A percentile compares a stretch with the other conserved stretches of the same genome.
Evolutionary conservation across 2,329 filamentous ascomycete genomes (phyloP).

Genomic region (Mycogone perniciosa): DNA sequence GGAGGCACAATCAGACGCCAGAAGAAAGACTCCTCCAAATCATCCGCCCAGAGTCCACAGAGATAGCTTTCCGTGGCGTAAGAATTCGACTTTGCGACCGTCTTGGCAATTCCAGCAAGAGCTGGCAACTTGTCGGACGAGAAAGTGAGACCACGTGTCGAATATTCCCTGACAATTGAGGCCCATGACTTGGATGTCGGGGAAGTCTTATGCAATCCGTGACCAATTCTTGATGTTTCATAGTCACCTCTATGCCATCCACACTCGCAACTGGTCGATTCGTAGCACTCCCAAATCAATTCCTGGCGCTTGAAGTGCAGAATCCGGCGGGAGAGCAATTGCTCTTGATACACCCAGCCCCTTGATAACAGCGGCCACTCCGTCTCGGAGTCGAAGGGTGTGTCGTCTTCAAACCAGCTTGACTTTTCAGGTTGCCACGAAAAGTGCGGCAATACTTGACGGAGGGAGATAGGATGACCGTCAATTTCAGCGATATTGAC

Average conservation of each 20-base stretch:
- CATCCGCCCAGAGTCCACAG: constrained; percentile 11
- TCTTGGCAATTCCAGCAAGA: constrained; percentile 12
- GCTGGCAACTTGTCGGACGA: constrained; percentile 11
- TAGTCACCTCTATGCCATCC: not conserved
- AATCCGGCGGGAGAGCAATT: constrained; percentile 15
- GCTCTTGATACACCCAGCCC: constrained; percentile 20
- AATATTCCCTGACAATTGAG: constrained; percentile 8
- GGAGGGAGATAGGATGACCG: constrained; percentile 9
- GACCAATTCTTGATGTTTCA: not conserved
- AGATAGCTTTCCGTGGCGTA: constrained; percentile 4
- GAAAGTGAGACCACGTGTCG: constrained; percentile 9
- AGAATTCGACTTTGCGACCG: not conserved
- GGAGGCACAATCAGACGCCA: constrained; percentile 7
- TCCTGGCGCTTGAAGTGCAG: constrained; percentile 16
- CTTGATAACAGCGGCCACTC: constrained; percentile 10
- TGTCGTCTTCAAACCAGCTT: not conserved
- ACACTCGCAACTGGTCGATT: constrained; percentile 13
- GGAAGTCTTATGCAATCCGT: not conserved
- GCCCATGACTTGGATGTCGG: constrained; percentile 1
- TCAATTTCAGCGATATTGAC: constrained; percentile 3
- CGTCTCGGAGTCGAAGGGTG: not conserved
- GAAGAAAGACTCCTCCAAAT: constrained; percentile 10
- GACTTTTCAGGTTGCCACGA: constrained; percentile 3
- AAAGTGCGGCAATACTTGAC: constrained; percentile 9
- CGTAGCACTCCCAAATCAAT: constrained; percentile 15